Conservation (phyloP, 2,329 filamentous ascomycete species). For the Parastagonospora nodorum region DNA sequence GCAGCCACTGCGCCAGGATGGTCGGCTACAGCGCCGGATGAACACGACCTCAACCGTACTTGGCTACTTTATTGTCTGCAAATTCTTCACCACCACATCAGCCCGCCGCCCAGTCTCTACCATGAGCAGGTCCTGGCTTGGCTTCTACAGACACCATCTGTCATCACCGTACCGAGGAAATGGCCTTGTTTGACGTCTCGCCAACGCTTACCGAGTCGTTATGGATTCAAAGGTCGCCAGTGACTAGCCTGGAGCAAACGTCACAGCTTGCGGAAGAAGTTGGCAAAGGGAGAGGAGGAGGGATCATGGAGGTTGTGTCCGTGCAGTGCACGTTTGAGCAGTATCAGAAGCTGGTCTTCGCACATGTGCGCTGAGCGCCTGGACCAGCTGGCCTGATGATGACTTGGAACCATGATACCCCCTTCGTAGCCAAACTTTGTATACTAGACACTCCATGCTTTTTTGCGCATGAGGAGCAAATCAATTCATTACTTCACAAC, state of each 20-base stretch:
- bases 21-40: constrained; percentile 45
- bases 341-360: constrained; percentile 10
- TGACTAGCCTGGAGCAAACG: background rate
- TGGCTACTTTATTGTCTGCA: background rate
- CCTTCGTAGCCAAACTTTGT: background rate
- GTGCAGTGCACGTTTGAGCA: background rate
- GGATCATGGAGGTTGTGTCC: background rate
- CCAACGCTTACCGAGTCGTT: too few species aligned
- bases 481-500: background rate
- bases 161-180: background rate
- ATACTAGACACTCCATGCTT: background rate
- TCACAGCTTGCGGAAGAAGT: background rate
- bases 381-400: constrained; percentile 8
- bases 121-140: background rate
- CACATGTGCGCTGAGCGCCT: constrained; percentile 1
- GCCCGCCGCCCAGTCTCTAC: background rate
- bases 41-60: constrained; percentile 6
- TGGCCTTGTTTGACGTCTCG: too few species aligned
- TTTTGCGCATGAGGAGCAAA: background rate
- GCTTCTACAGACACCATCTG: background rate
- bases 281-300: background rate
- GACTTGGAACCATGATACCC: constrained; percentile 12
- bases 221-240: background rate
- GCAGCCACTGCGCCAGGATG: constrained; percentile 47
- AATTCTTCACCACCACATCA: background rate